Base-by-base conservation (phyloP, 1,284 basidiomycete genomes). In the Cutaneotrichosporon dermatis region DNA sequence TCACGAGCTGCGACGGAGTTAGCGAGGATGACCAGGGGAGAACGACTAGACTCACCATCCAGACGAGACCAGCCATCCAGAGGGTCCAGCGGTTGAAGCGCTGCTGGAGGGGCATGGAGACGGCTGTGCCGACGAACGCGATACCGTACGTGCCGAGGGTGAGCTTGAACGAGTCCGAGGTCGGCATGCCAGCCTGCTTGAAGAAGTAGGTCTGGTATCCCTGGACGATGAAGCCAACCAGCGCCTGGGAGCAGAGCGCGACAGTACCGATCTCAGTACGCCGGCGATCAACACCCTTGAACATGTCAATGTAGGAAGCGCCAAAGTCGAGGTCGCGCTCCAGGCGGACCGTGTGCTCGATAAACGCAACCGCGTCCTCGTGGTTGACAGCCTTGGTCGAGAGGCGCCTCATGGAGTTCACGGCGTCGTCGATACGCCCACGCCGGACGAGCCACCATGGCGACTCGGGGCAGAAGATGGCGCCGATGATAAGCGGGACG, bases 271-370 rank as follows among this genome's bases (percentile, higher is more conserved):
- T 71, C 63, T 77, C 74, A 42, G 78, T 75, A 37, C 76, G 63
- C 12, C 78, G 55, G 25, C 53, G 67, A 60, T 79, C 73, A 55
- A 66, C 64, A 7, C 76, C 72, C 41, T 64, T 62, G 73, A 80
- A 75, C 64, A 76, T 78, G 62, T 78, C 75, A n/a, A 59, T 4
- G 68, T 76, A 80, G 8, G 59, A 58, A 0, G 71, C 64, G 2
- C 79, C 77, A 8, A 62, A 62, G 11, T 66, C 58, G 34, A 66
- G 54, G n/a, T 62, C 56, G n/a, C 53, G 58, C 43, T 69, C 67
- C 11, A 69, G 51, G 55, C 54, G 45, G 46, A 61, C 50, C 57
- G 79, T 80, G 70, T 79, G 75, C 43, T 67, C 60, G 66, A 80
- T 76, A 62, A 77, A 62, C 40, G 72, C 67, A 43, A 79, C 70